These are phyloP conservation scores for Euptelea pleiosperma DNA, from an alignment of 164 flowering plant species.

Conservation along the genomic window DNA sequence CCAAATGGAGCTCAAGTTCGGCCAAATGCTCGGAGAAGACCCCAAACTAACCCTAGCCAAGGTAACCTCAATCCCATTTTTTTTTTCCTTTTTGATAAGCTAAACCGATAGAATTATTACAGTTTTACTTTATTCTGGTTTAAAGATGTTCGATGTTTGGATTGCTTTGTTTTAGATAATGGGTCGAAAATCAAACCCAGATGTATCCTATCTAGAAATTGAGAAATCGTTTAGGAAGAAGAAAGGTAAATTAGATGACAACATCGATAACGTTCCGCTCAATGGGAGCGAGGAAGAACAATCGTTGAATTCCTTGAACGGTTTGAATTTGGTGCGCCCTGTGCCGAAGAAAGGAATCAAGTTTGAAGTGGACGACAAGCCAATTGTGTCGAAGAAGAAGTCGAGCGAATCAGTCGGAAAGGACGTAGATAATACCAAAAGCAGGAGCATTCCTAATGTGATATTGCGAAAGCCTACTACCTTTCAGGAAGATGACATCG, in stretches of 20 bases:
- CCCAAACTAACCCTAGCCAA: constrained; percentile 90
- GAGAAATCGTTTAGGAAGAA: constrained; percentile 61
- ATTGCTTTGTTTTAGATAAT: constrained; percentile 40
- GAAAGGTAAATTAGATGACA: constrained; percentile 40
- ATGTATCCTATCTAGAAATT: constrained; percentile 60
- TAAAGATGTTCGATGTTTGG: neutral
- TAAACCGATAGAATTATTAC: too few species aligned
- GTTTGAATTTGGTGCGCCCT: constrained; percentile 65
- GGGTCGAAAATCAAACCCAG: constrained; percentile 72
- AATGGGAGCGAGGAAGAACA: constrained; percentile 31
- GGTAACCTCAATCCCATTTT: constrained; percentile 33
- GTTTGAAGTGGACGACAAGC: constrained; percentile 28
- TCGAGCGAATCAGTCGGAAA: constrained; percentile 26
- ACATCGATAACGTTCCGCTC: constrained; percentile 42
- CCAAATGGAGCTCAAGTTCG: constrained; percentile 89
- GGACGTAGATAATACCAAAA: constrained; percentile 18
- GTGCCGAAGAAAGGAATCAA: constrained; percentile 59
- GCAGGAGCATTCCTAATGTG: constrained; percentile 52
- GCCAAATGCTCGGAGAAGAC: constrained; percentile 84
- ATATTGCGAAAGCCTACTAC: constrained; percentile 60
- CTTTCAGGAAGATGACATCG: constrained; percentile 36
- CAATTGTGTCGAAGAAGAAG: constrained; percentile 24
- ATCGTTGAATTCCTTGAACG: constrained; percentile 26
- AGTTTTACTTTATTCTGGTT: neutral
- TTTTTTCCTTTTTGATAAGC: too few species aligned